Percentiles rank a stretch among this genome's conserved stretches.
Evolutionary conservation across 2,329 filamentous ascomycete genomes (phyloP).

Genomic region (Ceratocystis ficicola): DNA sequence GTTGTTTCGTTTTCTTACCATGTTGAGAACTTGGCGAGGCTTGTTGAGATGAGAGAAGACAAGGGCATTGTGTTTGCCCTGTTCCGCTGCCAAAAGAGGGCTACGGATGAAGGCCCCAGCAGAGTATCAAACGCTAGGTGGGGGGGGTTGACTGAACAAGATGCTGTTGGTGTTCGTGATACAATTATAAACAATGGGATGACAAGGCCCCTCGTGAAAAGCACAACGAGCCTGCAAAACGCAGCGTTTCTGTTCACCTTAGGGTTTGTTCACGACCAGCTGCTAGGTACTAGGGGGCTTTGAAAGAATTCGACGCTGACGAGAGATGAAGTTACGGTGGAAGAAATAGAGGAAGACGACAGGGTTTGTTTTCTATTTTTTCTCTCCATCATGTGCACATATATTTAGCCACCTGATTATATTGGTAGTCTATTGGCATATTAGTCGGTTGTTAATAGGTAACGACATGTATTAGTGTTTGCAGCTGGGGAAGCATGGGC

Average conservation of each 20-base stretch:
- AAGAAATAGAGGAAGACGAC: too few relatives aligned
- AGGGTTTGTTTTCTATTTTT: too few relatives aligned
- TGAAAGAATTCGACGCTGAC: neutral
- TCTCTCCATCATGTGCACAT: too few relatives aligned
- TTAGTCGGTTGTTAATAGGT: neutral
- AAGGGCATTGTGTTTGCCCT: neutral
- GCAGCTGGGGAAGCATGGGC: too few relatives aligned
- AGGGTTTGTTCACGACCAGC: neutral
- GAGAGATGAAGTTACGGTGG: neutral
- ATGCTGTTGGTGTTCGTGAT: neutral
- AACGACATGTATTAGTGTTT: too few relatives aligned
- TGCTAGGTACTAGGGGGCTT: neutral
- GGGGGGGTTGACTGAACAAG: neutral
- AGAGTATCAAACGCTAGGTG: neutral
- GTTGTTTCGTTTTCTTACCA: neutral
- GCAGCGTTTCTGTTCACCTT: neutral
- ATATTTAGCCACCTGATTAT: too few relatives aligned
- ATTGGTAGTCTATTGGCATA: neutral
- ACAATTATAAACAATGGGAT: neutral
- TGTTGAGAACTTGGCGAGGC: neutral
- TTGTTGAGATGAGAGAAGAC: slow-evolving; percentile 5
- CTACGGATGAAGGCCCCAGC: neutral
- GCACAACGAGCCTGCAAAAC: neutral
- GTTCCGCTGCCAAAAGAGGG: neutral
- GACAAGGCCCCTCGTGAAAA: neutral